Conservation (phyloP, 306 rosid genomes). For the Trifolium fragiferum region DNA sequence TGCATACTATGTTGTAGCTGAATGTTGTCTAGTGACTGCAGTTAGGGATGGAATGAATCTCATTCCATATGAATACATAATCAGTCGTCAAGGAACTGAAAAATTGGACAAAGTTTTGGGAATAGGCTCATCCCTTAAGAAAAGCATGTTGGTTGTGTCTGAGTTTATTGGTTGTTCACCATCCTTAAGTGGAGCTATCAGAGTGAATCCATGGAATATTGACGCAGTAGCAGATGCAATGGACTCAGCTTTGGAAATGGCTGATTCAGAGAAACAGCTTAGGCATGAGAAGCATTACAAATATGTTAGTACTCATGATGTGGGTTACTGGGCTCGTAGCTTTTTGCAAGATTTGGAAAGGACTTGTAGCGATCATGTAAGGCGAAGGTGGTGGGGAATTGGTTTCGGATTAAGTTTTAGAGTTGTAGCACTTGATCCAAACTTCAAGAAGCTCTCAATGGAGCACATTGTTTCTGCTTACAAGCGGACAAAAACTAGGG, state of each 20-base stretch:
- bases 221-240: constrained; percentile 93
- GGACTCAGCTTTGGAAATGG: constrained; percentile 74
- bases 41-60: constrained; percentile 94
- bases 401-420: constrained; percentile 87
- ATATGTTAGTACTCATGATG: constrained; percentile 89
- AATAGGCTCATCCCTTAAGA: constrained; percentile 47
- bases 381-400: constrained; percentile 82
- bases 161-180: constrained; percentile 93
- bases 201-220: constrained; percentile 89
- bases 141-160: constrained; percentile 84
- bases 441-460: constrained; percentile 78
- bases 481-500: constrained; percentile 66
- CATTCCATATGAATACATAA: constrained; percentile 79
- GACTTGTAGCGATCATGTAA: constrained; percentile 73
- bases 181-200: constrained; percentile 85
- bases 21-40: constrained; percentile 87
- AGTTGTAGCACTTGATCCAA: constrained; percentile 86
- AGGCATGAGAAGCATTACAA: constrained; percentile 90
- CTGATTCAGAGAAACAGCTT: constrained; percentile 73
- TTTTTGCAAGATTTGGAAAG: constrained; percentile 82
- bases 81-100: constrained; percentile 75
- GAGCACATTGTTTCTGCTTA: constrained; percentile 81
- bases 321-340: constrained; percentile 90
- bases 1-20: constrained; percentile 81
- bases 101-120: constrained; percentile 66